phyloP scores from a whole-genome alignment of 1,284 basidiomycete species.

The Peniophora sp. region DNA sequence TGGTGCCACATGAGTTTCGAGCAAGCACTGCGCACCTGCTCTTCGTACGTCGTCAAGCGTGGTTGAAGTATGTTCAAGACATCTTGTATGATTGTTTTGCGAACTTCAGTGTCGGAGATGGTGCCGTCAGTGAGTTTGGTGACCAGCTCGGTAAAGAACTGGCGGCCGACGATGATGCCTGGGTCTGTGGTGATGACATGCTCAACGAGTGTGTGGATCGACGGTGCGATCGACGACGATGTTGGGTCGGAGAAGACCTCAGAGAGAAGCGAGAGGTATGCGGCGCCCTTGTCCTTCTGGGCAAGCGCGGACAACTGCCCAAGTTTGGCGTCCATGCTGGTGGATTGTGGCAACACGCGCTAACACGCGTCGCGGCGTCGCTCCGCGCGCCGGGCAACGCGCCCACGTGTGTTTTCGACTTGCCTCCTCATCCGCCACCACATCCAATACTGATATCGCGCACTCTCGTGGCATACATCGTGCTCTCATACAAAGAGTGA shows the following conservation, averaged over 20 bases:
- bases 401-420: neutral
- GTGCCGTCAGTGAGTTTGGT: conserved; percentile 48
- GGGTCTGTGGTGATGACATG: conserved; percentile 76
- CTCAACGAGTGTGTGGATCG: conserved; percentile 64
- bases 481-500: no score
- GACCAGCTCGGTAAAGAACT: conserved; percentile 78
- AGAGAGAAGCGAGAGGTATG: conserved; percentile 56
- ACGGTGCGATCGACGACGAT: conserved; percentile 33
- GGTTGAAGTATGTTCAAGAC: conserved; percentile 69
- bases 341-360: conserved; percentile 1
- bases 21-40: conserved; percentile 63
- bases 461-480: no score
- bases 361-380: neutral
- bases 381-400: neutral
- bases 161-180: conserved; percentile 78
- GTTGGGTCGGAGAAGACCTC: conserved; percentile 47
- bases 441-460: neutral
- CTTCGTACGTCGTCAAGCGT: conserved; percentile 83
- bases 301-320: conserved; percentile 51
- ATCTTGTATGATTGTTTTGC: conserved; percentile 66
- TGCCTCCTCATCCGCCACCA: no score
- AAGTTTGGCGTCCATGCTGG: conserved; percentile 57
- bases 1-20: conserved; percentile 3
- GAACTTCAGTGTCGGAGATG: conserved; percentile 47
- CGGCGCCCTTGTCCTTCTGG: conserved; percentile 80